These are phyloP conservation scores for Sordariomycetes sp. DNA, from an alignment of 2,329 filamentous ascomycete species.

Conservation along the genomic window DNA sequence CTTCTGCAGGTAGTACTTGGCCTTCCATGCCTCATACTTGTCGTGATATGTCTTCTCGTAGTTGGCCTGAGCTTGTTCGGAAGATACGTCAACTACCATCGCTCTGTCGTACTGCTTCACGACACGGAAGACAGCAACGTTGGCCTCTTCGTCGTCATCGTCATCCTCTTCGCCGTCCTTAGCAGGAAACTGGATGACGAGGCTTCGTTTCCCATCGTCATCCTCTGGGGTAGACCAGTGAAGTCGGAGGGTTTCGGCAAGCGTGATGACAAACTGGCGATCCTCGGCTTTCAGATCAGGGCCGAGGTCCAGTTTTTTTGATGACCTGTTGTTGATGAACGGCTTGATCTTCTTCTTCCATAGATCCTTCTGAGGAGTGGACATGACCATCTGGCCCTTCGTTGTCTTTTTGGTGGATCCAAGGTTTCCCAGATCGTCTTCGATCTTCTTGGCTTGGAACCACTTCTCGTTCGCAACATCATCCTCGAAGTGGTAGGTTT, in stretches of 20 bases:
- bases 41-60: slow-evolving; percentile 80
- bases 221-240: slow-evolving; percentile 48
- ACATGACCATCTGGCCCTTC: slow-evolving; percentile 60
- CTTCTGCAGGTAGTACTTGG: slow-evolving; percentile 83
- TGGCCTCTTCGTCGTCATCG: slow-evolving; percentile 64
- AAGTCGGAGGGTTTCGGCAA: slow-evolving; percentile 54
- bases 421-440: slow-evolving; percentile 53
- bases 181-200: slow-evolving; percentile 38
- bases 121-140: slow-evolving; percentile 73
- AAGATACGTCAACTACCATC: slow-evolving; percentile 66
- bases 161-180: slow-evolving; percentile 46
- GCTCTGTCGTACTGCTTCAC: slow-evolving; percentile 88
- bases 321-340: slow-evolving; percentile 62
- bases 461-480: slow-evolving; percentile 84
- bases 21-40: slow-evolving; percentile 89
- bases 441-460: slow-evolving; percentile 78
- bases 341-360: slow-evolving; percentile 73
- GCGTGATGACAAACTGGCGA: slow-evolving; percentile 83
- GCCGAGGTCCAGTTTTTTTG: slow-evolving; percentile 62
- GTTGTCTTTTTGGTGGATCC: slow-evolving; percentile 40
- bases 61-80: slow-evolving; percentile 67
- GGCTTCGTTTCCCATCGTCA: slow-evolving; percentile 41
- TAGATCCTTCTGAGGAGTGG: slow-evolving; percentile 68
- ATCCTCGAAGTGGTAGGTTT: slow-evolving; percentile 84
- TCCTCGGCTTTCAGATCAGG: slow-evolving; percentile 67